A percentile compares a stretch with the other conserved stretches of the same genome.
Evolutionary conservation across 441 rosid species (phyloP).

Genomic region (Pelargonium citronellum): DNA sequence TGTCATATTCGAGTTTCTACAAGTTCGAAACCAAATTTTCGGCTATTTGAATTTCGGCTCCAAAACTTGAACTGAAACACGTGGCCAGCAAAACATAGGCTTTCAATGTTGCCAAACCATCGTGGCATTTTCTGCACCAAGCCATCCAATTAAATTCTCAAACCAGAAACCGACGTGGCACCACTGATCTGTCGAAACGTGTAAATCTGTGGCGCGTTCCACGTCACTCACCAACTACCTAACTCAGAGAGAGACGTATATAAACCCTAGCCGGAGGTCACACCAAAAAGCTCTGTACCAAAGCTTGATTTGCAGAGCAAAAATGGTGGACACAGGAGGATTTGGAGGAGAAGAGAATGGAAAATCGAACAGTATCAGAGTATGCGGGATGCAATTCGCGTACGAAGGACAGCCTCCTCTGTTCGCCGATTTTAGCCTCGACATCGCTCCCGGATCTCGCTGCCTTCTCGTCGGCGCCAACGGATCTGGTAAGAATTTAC

Average conservation of each 20-base stretch:
- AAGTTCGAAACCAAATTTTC: too few species aligned
- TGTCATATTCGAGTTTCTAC: too few species aligned
- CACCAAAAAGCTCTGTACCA: neutral
- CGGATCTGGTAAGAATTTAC: conserved; percentile 61
- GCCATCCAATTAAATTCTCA: neutral
- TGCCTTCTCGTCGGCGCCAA: conserved; percentile 93
- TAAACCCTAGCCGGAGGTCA: conserved; percentile 12
- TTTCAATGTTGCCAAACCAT: too few species aligned
- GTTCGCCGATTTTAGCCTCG: conserved; percentile 67
- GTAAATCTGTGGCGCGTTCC: neutral
- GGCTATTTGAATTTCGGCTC: too few species aligned
- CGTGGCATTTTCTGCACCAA: conserved; percentile 4
- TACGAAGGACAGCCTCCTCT: conserved; percentile 57
- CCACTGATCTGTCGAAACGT: neutral
- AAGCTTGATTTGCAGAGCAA: neutral
- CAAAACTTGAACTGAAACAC: too few species aligned
- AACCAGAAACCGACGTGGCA: neutral
- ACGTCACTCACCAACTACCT: neutral
- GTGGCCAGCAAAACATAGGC: too few species aligned
- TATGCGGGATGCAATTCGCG: conserved; percentile 76
- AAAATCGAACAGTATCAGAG: conserved; percentile 41
- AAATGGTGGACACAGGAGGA: conserved; percentile 35
- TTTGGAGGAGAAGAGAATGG: conserved; percentile 20
- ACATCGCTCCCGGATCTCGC: conserved; percentile 74
- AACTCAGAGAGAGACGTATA: neutral